These are phyloP conservation scores for Trichoderma simmonsii DNA, from an alignment of 2,329 filamentous ascomycete species.

Conservation along the genomic window DNA sequence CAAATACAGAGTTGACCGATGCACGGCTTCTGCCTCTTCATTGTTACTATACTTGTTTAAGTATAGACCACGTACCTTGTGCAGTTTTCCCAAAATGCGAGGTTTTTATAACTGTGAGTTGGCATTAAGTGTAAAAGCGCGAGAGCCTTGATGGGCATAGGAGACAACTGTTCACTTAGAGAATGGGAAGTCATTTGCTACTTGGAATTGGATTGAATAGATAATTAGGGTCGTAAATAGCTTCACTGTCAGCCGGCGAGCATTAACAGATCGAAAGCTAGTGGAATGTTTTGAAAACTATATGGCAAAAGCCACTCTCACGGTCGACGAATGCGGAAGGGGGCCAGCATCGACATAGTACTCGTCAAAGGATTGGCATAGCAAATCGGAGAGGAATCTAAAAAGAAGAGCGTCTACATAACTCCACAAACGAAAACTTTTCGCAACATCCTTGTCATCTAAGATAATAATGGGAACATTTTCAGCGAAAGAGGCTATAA, in stretches of 20 bases:
- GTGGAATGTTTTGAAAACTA: background rate
- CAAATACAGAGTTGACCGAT: background rate
- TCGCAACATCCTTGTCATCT: background rate
- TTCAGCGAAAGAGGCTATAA: background rate
- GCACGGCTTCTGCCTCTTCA: background rate
- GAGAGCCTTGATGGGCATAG: no score
- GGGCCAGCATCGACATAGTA: background rate
- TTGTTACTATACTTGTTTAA: background rate
- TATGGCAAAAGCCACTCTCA: background rate
- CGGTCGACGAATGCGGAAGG: background rate
- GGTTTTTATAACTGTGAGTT: no score
- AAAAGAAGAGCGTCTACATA: background rate
- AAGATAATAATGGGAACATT: background rate
- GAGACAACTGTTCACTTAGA: no score
- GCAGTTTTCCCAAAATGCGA: no score
- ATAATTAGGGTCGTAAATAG: background rate
- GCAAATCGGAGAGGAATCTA: background rate
- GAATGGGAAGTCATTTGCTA: no score
- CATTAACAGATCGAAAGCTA: background rate
- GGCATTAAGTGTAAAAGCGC: no score
- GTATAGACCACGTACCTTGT: background rate
- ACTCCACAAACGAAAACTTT: background rate
- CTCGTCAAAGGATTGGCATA: background rate
- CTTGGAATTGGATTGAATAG: no score
- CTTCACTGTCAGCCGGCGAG: background rate